phyloP scores from a whole-genome alignment of 208 protist genomes.

The Leishmania major region DNA sequence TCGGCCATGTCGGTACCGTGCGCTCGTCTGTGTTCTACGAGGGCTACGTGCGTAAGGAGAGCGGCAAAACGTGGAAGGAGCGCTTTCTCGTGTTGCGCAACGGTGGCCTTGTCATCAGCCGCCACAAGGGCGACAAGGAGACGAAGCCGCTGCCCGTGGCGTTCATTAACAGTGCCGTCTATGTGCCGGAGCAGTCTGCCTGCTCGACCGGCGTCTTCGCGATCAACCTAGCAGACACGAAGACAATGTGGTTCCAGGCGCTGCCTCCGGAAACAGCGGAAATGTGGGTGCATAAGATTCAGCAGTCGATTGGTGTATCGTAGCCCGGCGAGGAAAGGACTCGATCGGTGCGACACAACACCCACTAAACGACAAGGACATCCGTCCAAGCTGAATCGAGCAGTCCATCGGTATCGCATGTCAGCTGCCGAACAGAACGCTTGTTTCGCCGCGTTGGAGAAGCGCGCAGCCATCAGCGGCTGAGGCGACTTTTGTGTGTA shows the following conservation, averaged over 20 bases:
- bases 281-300: constrained; percentile 61
- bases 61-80: constrained; percentile 59
- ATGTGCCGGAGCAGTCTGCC: constrained; percentile 61
- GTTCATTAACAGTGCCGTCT: constrained; percentile 67
- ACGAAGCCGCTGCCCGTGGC: constrained; percentile 55
- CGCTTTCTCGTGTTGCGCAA: constrained; percentile 60
- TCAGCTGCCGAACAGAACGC: no score
- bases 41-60: constrained; percentile 59
- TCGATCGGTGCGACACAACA: neutral
- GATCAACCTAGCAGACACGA: constrained; percentile 65
- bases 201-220: constrained; percentile 71
- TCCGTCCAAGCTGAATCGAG: no score
- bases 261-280: constrained; percentile 42
- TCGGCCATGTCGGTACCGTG: constrained; percentile 48
- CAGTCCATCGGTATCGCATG: neutral
- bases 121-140: constrained; percentile 51
- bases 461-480: neutral
- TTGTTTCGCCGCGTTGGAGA: neutral
- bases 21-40: constrained; percentile 42
- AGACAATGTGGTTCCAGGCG: constrained; percentile 84
- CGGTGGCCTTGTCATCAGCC: constrained; percentile 51
- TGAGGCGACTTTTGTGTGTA: no score
- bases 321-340: constrained; percentile 18
- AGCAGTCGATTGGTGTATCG: constrained; percentile 61
- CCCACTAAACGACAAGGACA: neutral